Base-by-base conservation (phyloP, 345 rosid species). In the Sonneratia caseolaris region DNA sequence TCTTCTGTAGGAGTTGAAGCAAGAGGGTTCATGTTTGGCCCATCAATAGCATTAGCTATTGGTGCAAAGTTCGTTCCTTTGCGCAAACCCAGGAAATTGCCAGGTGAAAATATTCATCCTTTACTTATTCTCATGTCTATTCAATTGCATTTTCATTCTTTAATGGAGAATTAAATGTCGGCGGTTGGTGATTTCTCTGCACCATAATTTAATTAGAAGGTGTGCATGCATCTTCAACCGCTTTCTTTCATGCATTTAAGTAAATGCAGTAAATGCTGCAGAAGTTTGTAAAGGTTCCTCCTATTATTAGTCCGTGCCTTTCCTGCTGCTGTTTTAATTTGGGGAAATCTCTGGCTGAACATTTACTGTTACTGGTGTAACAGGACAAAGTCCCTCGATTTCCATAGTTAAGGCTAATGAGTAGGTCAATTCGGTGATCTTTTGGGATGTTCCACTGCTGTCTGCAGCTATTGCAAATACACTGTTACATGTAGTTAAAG, bases 11-110 rank as follows among this genome's bases (percentile, higher is more conserved):
- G 96, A 64, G 88, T 88, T 61, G 97, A 91, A 83, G 97, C 98
- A 14, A 87, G 96, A 78, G 97, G 97, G 16, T 94, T 94, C 87
- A 85, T 94, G 84, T 94, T 94, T 77, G 98, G 97, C 38, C 87
- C 97, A 47, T 65, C 98, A 16, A 82, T 94, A 65, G 98, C 98
- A 71, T 79, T 94, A 57, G 98, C 97, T 45, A 88, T 94, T 66
- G 96, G 95, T 59, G 98, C 98, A 32, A 94, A 91, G 85, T 94
- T 94, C 76, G 82, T 91, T 47, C 97, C 97, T 59, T 70, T 94
- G 62, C 79, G 98, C 64, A 94, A 94, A 82, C 97, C 96, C 38
- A 81, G 82, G 67, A 91, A 91, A 75, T 76, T 94, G 66, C 97
- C 97, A 48, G 97, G 98, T 93, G 66, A 61, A 75, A 62, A 62